phyloP scores from a whole-genome alignment of 75 land plant genomes.

The Cryptomeria japonica region DNA sequence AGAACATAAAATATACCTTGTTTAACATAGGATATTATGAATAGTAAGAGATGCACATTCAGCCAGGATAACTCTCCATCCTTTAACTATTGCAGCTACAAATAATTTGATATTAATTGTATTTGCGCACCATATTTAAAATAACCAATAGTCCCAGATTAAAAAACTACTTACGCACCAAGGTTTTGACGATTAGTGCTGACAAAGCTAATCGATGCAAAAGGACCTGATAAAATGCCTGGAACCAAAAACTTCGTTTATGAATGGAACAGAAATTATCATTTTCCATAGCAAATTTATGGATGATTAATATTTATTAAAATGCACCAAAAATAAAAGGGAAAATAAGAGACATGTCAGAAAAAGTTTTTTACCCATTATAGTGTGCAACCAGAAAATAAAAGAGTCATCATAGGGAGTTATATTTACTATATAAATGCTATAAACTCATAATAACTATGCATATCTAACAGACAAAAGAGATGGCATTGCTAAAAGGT shows the following conservation, averaged over 20 bases:
- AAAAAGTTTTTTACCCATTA: background rate
- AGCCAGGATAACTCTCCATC: background rate
- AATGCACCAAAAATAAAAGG: background rate
- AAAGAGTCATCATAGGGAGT: background rate
- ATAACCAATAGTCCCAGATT: background rate
- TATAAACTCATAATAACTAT: background rate
- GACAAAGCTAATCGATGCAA: constrained; percentile 16
- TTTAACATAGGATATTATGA: background rate
- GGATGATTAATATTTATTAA: background rate
- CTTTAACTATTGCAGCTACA: background rate
- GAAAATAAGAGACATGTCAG: background rate
- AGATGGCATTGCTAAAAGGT: background rate
- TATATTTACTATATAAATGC: background rate
- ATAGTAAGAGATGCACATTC: background rate
- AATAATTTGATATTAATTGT: background rate
- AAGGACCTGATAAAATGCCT: constrained; percentile 15
- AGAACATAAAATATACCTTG: background rate
- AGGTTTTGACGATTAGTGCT: constrained; percentile 11
- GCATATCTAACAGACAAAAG: background rate
- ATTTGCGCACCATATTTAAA: background rate
- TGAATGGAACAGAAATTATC: background rate
- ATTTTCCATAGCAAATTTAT: background rate
- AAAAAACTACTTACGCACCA: constrained; percentile 8
- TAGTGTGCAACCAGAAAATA: background rate
- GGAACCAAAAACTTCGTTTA: constrained; percentile 12